Evolutionary conservation across 2,329 filamentous ascomycete genomes (phyloP), one percentile per base, ranked within the genome.

Genomic region (Cryoendolithus antarcticus): DNA sequence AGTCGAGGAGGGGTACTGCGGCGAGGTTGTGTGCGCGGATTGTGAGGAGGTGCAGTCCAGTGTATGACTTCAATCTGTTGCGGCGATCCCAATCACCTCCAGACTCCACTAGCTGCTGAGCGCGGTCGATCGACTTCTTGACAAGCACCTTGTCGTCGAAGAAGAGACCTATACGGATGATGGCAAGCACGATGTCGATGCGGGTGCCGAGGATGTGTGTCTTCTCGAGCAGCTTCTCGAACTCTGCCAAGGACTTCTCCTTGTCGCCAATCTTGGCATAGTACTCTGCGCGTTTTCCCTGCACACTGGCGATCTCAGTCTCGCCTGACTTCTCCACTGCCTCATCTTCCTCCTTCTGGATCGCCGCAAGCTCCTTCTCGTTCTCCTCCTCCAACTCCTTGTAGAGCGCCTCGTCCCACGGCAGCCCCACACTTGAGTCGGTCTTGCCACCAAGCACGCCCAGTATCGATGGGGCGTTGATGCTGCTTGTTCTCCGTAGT

Each of bases 71-170:
- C 57, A 98, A 77, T 44, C 91, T 82, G 70, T 98, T 98, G 61
- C 91, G 82, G 48, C 91, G 83, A 62, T 98, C 91, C 91, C 91
- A 98, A 64, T 98, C 91, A 62, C 91, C 91, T 50, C 91, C 91
- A 49, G 82, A 82, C 59, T 98, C 91, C 28, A 98, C 88, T 37
- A 98, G 72, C 3, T 82, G 74, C 66, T 84, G 86, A 52, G 88
- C 88, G 32, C 89, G 80, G 56, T 94, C 86, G 34, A 96, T 75
- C 44, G 86, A 84, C 73, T 93, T 94, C 76, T 93, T 93, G 35
- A 94, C 88, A 40, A 91, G 75, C 31, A 82, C 62, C 65, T 86
- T 88, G 64, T 98, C 91, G 49, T 88, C 86, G 59, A 93, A 98
- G 71, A 98, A 98, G 43, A 98, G 74, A 30, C 84, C 86, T 60